phyloP scores from a whole-genome alignment of 352 stramenopile genomes.

The Sclerospora graminicola region DNA sequence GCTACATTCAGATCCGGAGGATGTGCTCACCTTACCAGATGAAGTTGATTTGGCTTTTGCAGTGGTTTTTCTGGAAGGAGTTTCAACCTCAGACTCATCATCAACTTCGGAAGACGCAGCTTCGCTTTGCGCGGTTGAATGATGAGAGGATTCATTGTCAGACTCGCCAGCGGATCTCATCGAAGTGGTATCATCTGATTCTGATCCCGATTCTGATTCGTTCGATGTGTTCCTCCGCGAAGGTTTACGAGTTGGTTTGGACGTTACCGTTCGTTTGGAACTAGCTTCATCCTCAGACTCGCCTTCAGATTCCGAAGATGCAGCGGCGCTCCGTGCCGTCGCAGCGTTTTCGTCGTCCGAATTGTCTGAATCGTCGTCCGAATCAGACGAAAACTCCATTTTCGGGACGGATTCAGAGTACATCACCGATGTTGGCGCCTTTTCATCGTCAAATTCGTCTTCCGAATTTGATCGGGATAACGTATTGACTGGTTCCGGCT shows the following conservation, averaged over 20 bases:
- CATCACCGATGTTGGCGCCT: slow-evolving; percentile 1
- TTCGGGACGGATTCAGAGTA: slow-evolving; percentile 5
- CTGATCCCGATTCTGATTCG: too few species aligned
- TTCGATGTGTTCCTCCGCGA: background rate
- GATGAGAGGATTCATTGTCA: too few species aligned
- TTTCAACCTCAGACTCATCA: too few species aligned
- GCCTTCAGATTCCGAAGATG: slow-evolving; percentile 2
- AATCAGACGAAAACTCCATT: slow-evolving; percentile 7
- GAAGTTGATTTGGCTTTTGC: too few species aligned
- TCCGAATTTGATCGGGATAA: slow-evolving; percentile 13
- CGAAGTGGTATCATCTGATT: too few species aligned
- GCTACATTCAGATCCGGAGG: slow-evolving; percentile 13
- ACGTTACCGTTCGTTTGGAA: slow-evolving; percentile 4
- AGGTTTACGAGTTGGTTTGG: slow-evolving; percentile 5
- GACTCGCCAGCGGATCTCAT: too few species aligned
- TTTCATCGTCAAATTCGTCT: slow-evolving; percentile 23
- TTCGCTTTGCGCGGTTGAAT: too few species aligned
- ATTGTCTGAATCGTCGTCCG: slow-evolving; percentile 19
- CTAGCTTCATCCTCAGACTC: slow-evolving; percentile 5
- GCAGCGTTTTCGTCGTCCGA: slow-evolving; percentile 12
- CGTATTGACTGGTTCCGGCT: slow-evolving; percentile 3
- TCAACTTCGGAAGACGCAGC: too few species aligned
- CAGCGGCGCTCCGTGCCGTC: background rate
- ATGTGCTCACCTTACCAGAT: slow-evolving; percentile 14
- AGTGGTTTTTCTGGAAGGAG: too few species aligned